These are phyloP conservation scores for Ganoderma sinense DNA, from an alignment of 1,284 basidiomycete genomes.

Conservation along the genomic window DNA sequence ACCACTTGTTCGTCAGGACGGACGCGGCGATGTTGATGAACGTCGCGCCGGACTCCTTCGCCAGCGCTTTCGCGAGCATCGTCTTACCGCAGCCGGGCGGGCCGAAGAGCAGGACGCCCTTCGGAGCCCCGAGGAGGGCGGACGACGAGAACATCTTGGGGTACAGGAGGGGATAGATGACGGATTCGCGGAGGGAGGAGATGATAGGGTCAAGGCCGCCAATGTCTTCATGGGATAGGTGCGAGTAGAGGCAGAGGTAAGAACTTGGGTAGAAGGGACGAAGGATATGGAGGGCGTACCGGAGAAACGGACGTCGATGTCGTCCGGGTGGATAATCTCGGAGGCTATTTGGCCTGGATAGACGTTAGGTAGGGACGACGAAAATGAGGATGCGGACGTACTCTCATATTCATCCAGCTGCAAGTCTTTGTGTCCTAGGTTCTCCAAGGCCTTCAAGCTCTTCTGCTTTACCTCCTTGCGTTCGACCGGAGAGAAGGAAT, in stretches of 20 bases:
- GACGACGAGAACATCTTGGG: conserved; percentile 87
- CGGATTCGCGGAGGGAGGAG: conserved; percentile 90
- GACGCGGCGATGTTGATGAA: conserved; percentile 93
- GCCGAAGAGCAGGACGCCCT: conserved; percentile 88
- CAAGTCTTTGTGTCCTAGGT: conserved; percentile 75
- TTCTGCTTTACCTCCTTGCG: conserved; percentile 74
- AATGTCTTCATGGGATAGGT: conserved; percentile 76
- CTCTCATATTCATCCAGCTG: conserved; percentile 85
- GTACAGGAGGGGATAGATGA: conserved; percentile 95
- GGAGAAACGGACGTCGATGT: conserved; percentile 77
- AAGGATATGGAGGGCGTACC: conserved; percentile 51
- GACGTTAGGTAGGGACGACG: conserved; percentile 12
- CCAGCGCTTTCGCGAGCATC: conserved; percentile 94
- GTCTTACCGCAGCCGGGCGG: conserved; percentile 96
- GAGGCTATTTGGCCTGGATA: conserved; percentile 79
- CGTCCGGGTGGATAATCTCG: conserved; percentile 87
- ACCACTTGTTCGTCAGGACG: conserved; percentile 92
- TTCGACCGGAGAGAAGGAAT: conserved; percentile 53
- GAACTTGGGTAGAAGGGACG: not conserved
- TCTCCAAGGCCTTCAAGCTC: conserved; percentile 74
- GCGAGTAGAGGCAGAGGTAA: conserved; percentile 8
- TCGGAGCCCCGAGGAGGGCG: conserved; percentile 76
- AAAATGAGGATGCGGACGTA: conserved; percentile 44
- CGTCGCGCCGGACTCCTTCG: conserved; percentile 95
- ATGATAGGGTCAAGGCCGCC: conserved; percentile 97